Percentiles rank a stretch among this genome's conserved stretches.
Conservation (phyloP, 2,329 filamentous ascomycete species). For the Penicillium sp. region DNA sequence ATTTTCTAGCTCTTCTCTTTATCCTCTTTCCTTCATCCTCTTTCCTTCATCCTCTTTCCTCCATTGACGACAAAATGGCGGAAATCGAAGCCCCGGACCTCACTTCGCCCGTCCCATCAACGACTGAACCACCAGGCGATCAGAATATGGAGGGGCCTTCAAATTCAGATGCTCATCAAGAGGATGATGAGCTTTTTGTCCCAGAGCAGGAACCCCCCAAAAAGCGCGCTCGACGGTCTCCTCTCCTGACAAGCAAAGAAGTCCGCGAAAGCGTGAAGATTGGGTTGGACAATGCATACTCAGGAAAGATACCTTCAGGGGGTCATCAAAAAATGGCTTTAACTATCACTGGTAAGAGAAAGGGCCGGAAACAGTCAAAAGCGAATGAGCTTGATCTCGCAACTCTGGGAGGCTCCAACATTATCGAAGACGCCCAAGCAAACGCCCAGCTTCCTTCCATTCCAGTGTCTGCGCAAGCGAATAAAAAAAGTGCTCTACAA, state of each 20-base stretch:
- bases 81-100: no score
- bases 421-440: slow-evolving; percentile 24
- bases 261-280: slow-evolving; percentile 6
- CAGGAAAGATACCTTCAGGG: background rate
- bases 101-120: no score
- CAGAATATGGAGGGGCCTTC: no score
- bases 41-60: background rate
- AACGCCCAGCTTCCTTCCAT: slow-evolving; percentile 21
- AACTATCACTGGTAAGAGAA: background rate
- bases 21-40: background rate
- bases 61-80: no score
- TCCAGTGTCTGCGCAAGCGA: slow-evolving; percentile 20
- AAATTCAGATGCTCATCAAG: background rate
- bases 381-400: slow-evolving; percentile 18
- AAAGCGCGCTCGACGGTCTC: background rate
- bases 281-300: background rate
- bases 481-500: slow-evolving; percentile 28
- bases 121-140: no score
- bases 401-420: slow-evolving; percentile 18
- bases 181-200: slow-evolving; percentile 8
- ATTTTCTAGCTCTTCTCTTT: no score
- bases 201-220: background rate
- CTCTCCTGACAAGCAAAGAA: slow-evolving; percentile 2
- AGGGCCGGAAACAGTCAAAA: slow-evolving; percentile 5
- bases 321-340: background rate